These are phyloP conservation scores for Suillus bovinus DNA, from an alignment of 768 basidiomycete species.

Conservation along the genomic window DNA sequence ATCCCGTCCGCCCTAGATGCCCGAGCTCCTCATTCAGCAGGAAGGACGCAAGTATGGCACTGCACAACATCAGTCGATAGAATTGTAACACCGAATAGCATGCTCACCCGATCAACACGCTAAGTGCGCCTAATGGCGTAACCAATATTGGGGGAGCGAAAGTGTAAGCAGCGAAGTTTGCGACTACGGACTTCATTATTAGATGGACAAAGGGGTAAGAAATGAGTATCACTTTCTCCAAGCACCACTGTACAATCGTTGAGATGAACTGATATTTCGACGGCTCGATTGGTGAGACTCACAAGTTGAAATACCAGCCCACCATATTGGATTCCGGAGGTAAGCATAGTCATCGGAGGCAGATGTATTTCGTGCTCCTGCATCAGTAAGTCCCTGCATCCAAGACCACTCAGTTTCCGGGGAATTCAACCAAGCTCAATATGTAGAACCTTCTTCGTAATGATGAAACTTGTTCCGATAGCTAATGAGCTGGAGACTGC, in stretches of 20 bases:
- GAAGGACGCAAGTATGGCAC: slow-evolving; percentile 92
- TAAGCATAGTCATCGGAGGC: slow-evolving; percentile 87
- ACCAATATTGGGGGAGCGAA: slow-evolving; percentile 98
- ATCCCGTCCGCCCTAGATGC: slow-evolving; percentile 86
- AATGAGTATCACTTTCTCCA: slow-evolving; percentile 72
- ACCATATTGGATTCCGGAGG: slow-evolving; percentile 92
- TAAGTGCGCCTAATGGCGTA: slow-evolving; percentile 96
- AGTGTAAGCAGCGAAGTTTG: slow-evolving; percentile 95
- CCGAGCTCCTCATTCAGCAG: slow-evolving; percentile 93
- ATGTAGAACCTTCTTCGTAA: slow-evolving; percentile 89
- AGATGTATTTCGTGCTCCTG: slow-evolving; percentile 54
- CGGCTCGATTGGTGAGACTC: slow-evolving; percentile 38
- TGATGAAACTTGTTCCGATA: slow-evolving; percentile 96
- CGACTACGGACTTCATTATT: slow-evolving; percentile 43
- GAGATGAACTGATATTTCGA: slow-evolving; percentile 12
- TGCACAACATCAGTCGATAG: slow-evolving; percentile 34
- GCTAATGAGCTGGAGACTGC: slow-evolving; percentile 82
- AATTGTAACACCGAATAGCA: not conserved
- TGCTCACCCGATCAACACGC: slow-evolving; percentile 91
- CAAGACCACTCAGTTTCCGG: slow-evolving; percentile 6
- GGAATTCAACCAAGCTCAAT: not conserved
- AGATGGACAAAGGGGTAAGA: not conserved
- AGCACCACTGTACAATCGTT: slow-evolving; percentile 69
- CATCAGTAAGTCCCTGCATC: slow-evolving; percentile 86
- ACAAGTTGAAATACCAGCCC: slow-evolving; percentile 94